These are phyloP conservation scores for Aspergillus floridensis DNA, from an alignment of 2,329 filamentous ascomycete genomes.

Conservation along the genomic window DNA sequence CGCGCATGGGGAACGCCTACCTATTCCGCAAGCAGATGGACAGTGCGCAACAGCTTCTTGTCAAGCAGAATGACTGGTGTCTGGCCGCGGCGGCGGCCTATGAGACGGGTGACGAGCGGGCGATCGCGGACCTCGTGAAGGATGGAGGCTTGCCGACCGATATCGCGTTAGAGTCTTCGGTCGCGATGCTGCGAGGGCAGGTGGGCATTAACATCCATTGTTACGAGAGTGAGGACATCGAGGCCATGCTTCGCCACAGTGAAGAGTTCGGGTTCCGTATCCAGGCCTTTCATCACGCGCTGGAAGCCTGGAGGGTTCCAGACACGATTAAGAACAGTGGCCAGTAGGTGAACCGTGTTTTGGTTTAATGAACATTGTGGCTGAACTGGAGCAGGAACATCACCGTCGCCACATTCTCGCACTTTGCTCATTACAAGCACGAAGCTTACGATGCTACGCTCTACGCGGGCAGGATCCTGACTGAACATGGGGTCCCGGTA, in stretches of 20 bases:
- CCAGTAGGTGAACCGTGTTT: not conserved
- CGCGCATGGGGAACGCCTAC: not conserved
- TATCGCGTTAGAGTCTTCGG: not conserved
- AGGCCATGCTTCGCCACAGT: not conserved
- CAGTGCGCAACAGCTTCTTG: not conserved
- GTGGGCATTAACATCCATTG: not conserved
- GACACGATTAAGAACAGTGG: not conserved
- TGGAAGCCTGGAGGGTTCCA: conserved; percentile 1
- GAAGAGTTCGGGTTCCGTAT: not conserved
- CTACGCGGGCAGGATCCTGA: not conserved
- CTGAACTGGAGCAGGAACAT: not conserved
- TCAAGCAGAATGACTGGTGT: not conserved
- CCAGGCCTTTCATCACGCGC: not conserved
- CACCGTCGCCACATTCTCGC: not conserved
- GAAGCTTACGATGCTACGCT: not conserved
- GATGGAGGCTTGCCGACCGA: not conserved
- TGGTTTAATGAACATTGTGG: not conserved
- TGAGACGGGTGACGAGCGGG: not conserved
- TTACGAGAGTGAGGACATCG: not conserved
- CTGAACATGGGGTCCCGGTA: not conserved
- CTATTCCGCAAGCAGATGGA: not conserved
- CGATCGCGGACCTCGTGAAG: not conserved
- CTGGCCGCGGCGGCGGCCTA: not conserved
- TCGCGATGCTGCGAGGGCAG: conserved; percentile 1
- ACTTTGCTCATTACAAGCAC: not conserved